Base-by-base conservation (phyloP, 495 filamentous ascomycete genomes). In the Hypoxylon crocopeplum region DNA sequence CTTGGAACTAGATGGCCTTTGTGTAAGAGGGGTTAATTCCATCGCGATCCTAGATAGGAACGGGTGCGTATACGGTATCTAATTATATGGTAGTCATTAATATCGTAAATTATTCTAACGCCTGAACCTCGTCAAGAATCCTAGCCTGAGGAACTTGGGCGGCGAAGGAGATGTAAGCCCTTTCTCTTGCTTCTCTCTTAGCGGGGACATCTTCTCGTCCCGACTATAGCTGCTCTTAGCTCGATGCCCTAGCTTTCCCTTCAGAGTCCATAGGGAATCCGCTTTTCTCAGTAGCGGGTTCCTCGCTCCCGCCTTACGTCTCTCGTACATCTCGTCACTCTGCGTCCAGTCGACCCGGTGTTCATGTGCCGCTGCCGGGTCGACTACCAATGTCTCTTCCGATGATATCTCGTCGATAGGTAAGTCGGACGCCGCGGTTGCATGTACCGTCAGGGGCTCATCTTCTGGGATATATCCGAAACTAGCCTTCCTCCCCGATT, bases 311-410 rank as follows among this genome's bases (percentile, higher is more conserved):
- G 55, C 13, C 46, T 62, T 54, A 19, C 37, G 52, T 36, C 41
- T 66, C 52, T 55, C 51, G 41, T 30, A 25, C 4, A 16, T 10
- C 67, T 79, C 74, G 62, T 78, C 77, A 59, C 72, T 75, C 64
- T 78, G 74, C 46, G 74, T 73, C 77, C 77, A 79, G 58, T 79
- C 77, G 39, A 75, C 72, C 24, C 75, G 72, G 32, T 72, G 71
- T 22, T 65, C 60, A 13, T 56, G 15, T 15, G 50, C 51, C 37
- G 40, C 36, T 11, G 50, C 16, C 10, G 63, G 27, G 24, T 67
- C 59, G 1, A 55, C 42, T 1, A 58, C 56, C 7, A 63, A 27
- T 10, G 64, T 70, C 25, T 70, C 67, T 29, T 62, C 67, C 11
- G 50, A 59, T 0, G 59, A 58, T 19, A 57, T 39, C 51, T 66